Evolutionary conservation across 179 eudicot genomes (phyloP), one percentile per base, ranked within the genome.

Genomic region (Beta macrorhiza): DNA sequence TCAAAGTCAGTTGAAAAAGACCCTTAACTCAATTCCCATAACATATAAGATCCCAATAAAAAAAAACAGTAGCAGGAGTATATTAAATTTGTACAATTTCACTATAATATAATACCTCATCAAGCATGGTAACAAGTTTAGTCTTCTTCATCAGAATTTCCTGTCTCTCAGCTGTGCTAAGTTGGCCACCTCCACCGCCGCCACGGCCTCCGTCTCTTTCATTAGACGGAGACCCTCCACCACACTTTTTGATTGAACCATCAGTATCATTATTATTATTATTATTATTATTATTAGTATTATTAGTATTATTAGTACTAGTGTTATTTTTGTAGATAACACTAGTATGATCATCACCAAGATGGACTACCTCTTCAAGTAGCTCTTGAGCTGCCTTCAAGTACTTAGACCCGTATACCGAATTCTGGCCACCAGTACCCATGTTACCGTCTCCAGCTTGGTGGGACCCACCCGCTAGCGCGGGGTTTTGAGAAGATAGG

Each of bases 141-240:
- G 94, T 92, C 64, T 92, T 92, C 80, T 87, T 92, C 92, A 89
- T 90, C 86, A 90, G 97, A 85, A 91, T 82, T 19, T 92, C 97
- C 64, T 92, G 93, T 67, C 91, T 89, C 77, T 92, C 91, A 0
- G 93, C 89, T 4, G 92, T 84, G 19, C 88, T 83, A 6, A 92
- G 88, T 82, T 90, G 91, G 2, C 47, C 72, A 32, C 81, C 37
- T 14, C 77, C 52, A 14, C 74, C 52, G 6, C 45, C 78, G 6
- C 77, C 52, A 14, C 74, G 44, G 10, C 45, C 42, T 69, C 67
- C 59, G 14, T 55, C 76, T 29, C 8, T 70, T 64, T 63, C 85
- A 52, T 59, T 80, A 22, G 63, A n/a, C 15, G 67, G 63, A 25
- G 62, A 25, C 37, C n/a, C 74, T 19, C 32, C 47, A 44, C 69